Percentiles rank a stretch among this genome's conserved stretches.
These are phyloP conservation scores for Periconia digitata DNA, from an alignment of 2,329 filamentous ascomycete species.

Conservation along the genomic window DNA sequence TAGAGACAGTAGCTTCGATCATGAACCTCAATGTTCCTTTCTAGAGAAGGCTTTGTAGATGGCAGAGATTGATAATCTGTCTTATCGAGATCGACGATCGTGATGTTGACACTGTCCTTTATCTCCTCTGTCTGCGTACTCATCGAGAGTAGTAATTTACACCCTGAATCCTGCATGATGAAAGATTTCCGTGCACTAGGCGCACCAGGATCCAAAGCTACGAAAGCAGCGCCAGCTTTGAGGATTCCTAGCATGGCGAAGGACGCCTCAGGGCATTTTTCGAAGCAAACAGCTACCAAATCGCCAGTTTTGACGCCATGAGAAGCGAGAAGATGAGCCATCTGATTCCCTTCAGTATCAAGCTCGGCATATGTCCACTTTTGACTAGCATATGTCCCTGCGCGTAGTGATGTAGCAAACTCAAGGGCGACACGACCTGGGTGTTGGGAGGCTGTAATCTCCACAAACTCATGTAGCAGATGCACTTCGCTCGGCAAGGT, in stretches of 20 bases:
- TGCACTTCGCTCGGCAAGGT: constrained; percentile 59
- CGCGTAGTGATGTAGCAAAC: constrained; percentile 64
- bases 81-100: constrained; percentile 52
- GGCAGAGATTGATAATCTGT: constrained; percentile 38
- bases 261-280: constrained; percentile 82
- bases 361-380: constrained; percentile 77
- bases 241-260: constrained; percentile 80
- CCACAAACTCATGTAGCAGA: constrained; percentile 78
- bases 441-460: constrained; percentile 57
- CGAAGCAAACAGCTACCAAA: constrained; percentile 76
- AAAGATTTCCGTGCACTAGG: constrained; percentile 74
- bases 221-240: constrained; percentile 78
- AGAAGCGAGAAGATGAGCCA: constrained; percentile 65
- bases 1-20: constrained; percentile 81
- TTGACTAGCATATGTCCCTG: constrained; percentile 48
- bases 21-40: constrained; percentile 42
- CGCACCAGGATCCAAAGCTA: constrained; percentile 76
- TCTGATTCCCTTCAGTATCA: constrained; percentile 68
- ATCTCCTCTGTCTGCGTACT: constrained; percentile 47
- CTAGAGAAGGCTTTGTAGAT: constrained; percentile 30
- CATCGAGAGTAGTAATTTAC: constrained; percentile 64
- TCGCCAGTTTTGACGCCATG: constrained; percentile 56
- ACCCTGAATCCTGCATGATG: constrained; percentile 73
- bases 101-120: constrained; percentile 29
- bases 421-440: constrained; percentile 72